Evolutionary conservation across 2,329 filamentous ascomycete genomes (phyloP).

Genomic region (Ceratocystiopsis brevicomis): DNA sequence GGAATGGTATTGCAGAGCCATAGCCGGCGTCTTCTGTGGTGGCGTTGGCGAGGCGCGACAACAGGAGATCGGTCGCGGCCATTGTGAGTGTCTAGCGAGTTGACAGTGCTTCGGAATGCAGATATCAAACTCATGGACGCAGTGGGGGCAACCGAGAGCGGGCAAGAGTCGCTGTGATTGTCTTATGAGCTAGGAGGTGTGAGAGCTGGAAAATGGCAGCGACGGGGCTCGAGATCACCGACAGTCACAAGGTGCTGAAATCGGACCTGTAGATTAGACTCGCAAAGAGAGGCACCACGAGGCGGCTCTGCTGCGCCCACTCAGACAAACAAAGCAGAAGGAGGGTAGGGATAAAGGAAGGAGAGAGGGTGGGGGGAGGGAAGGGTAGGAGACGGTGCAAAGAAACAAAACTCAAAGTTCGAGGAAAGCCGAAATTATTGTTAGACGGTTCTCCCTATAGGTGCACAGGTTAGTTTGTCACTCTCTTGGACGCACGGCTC

Average conservation of each 20-base stretch:
- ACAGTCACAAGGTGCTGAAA: too few species aligned
- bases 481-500: too few species aligned
- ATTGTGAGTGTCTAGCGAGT: slow-evolving; percentile 29
- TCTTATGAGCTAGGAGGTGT: background rate
- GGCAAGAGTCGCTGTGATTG: slow-evolving; percentile 1
- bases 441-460: too few species aligned
- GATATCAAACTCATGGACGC: slow-evolving; percentile 35
- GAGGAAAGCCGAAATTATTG: too few species aligned
- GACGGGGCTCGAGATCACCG: too few species aligned
- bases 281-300: background rate
- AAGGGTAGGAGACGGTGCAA: background rate
- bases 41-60: slow-evolving; percentile 21
- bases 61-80: slow-evolving; percentile 32
- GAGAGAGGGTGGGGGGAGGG: background rate
- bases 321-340: background rate
- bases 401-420: too few species aligned
- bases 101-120: slow-evolving; percentile 21
- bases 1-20: slow-evolving; percentile 19
- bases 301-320: too few species aligned
- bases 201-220: too few species aligned
- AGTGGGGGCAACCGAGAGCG: slow-evolving; percentile 11
- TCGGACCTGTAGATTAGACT: too few species aligned
- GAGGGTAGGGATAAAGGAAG: background rate
- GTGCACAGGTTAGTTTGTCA: too few species aligned
- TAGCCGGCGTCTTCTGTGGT: slow-evolving; percentile 18